Evolutionary conservation across 2,329 filamentous ascomycete genomes (phyloP).

Genomic region (Cladophialophora yegresii): DNA sequence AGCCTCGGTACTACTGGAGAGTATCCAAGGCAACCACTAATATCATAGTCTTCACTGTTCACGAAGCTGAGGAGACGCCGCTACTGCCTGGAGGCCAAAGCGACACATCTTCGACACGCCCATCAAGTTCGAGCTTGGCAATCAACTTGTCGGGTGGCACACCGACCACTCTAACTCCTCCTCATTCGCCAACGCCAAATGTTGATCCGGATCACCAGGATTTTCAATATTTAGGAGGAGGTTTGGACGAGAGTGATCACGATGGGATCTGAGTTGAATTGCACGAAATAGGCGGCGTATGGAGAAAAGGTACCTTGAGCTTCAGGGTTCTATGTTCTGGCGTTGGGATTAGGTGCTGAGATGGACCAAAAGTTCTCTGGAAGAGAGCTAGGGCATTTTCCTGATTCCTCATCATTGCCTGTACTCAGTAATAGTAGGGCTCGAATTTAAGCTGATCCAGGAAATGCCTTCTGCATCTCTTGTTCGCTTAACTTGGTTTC

Average conservation of each 20-base stretch:
- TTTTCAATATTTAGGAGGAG: conserved; percentile 15
- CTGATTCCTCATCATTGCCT: neutral
- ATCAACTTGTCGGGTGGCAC: conserved; percentile 13
- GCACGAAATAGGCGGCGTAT: neutral
- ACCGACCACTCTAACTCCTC: neutral
- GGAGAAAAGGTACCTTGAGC: neutral
- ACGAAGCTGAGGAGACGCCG: neutral
- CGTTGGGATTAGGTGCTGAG: neutral
- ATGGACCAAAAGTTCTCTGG: neutral
- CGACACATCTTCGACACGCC: neutral
- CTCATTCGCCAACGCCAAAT: conserved; percentile 8
- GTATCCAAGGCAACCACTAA: conserved; percentile 1
- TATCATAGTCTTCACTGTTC: neutral
- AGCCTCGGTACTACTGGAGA: neutral
- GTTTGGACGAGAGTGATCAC: neutral
- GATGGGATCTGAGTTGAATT: neutral
- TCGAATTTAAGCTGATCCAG: neutral
- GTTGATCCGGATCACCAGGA: conserved; percentile 10
- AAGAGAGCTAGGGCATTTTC: neutral
- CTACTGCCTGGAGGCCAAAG: neutral
- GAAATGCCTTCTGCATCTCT: neutral
- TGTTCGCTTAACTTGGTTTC: neutral
- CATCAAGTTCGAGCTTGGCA: conserved; percentile 13
- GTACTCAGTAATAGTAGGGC: neutral
- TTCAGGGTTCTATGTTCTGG: neutral